Evolutionary conservation across 2,329 filamentous ascomycete genomes (phyloP).

Genomic region (Aspergillus glaucus): DNA sequence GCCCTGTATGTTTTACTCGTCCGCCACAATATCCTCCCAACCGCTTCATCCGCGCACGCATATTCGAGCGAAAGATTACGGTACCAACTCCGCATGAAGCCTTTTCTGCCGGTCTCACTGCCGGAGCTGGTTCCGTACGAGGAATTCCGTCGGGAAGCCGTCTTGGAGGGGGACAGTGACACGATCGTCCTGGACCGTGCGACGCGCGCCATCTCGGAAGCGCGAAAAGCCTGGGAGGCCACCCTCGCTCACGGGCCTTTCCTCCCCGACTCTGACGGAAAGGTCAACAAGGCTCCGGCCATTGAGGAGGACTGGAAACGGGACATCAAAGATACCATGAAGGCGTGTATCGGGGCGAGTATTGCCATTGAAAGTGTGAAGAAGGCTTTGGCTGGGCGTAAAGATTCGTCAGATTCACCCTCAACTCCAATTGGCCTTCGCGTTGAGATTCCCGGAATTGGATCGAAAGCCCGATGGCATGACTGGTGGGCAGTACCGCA

Average conservation of each 20-base stretch:
- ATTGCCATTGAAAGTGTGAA: slow-evolving; percentile 57
- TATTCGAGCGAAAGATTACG: slow-evolving; percentile 64
- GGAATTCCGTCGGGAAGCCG: slow-evolving; percentile 48
- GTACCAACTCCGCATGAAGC: slow-evolving; percentile 81
- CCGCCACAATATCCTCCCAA: slow-evolving; percentile 47
- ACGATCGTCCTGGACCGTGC: slow-evolving; percentile 35
- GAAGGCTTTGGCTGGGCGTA: slow-evolving; percentile 43
- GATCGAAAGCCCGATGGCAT: slow-evolving; percentile 38
- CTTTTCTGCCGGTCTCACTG: slow-evolving; percentile 63
- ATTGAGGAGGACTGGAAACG: slow-evolving; percentile 57
- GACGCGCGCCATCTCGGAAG: slow-evolving; percentile 31
- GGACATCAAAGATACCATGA: slow-evolving; percentile 55
- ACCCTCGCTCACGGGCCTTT: slow-evolving; percentile 36
- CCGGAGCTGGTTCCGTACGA: slow-evolving; percentile 62
- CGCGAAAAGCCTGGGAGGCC: slow-evolving; percentile 39
- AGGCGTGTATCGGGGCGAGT: slow-evolving; percentile 64
- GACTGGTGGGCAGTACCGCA: slow-evolving; percentile 42
- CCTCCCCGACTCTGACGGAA: slow-evolving; percentile 10
- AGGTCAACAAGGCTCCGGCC: slow-evolving; percentile 36
- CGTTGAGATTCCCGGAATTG: slow-evolving; percentile 33
- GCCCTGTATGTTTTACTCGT: slow-evolving; percentile 61
- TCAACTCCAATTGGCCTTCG: slow-evolving; percentile 8
- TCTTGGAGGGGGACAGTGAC: slow-evolving; percentile 40
- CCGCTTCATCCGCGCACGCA: slow-evolving; percentile 47
- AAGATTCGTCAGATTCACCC: slow-evolving; percentile 7